phyloP scores from a whole-genome alignment of 345 rosid species.

The Eucalyptus polybractea region DNA sequence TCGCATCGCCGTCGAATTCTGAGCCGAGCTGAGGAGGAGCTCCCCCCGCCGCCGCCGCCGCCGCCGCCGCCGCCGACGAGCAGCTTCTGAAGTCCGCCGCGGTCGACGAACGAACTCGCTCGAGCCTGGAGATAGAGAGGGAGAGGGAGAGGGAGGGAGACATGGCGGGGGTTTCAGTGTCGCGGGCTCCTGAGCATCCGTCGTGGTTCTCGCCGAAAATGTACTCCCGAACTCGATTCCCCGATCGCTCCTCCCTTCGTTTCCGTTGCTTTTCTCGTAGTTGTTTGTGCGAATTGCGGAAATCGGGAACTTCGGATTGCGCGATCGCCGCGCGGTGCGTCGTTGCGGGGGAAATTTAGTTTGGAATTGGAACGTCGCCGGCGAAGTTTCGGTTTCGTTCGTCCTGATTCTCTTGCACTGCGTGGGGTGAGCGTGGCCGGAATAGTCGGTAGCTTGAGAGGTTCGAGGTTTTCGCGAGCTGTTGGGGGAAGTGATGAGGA shows the following conservation, averaged over 20 bases:
- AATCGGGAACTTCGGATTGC: neutral
- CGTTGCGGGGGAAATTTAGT: too few relatives aligned
- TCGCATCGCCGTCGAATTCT: neutral
- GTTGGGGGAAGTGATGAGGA: neutral
- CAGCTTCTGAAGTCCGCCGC: neutral
- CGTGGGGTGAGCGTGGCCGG: neutral
- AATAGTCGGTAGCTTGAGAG: neutral
- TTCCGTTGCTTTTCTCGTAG: neutral
- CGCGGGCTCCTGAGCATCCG: slow-evolving; percentile 24
- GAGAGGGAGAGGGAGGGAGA: neutral
- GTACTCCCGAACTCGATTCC: slow-evolving; percentile 8
- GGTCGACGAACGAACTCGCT: neutral
- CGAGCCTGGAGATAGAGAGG: neutral
- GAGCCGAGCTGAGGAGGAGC: neutral
- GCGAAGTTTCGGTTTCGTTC: too few relatives aligned
- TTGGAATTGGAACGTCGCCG: too few relatives aligned
- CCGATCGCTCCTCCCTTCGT: neutral
- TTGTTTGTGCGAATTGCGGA: neutral
- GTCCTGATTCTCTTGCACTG: too few relatives aligned
- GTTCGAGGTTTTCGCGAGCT: neutral
- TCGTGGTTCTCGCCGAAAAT: slow-evolving; percentile 82
- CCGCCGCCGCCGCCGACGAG: neutral
- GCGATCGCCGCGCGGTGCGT: neutral
- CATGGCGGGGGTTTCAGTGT: slow-evolving; percentile 5
- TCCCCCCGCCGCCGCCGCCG: neutral